Base-by-base conservation (phyloP, 1,139 yeast genomes). In the Pichia sp. region DNA sequence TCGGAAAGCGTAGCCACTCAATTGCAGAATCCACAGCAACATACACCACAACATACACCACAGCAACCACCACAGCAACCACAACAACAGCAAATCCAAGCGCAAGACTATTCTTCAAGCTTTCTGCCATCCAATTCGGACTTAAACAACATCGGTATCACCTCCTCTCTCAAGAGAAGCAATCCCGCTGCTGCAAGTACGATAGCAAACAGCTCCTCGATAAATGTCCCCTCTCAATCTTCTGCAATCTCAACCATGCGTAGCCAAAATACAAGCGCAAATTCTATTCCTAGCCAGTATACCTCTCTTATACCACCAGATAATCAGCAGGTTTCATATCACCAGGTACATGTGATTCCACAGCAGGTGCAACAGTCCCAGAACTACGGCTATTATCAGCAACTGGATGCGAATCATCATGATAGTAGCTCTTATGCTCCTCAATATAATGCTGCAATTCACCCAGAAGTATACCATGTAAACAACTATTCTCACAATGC, bases 41-140 rank as follows among this genome's bases (percentile, higher is more conserved):
- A 36, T 5, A 13, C 10, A 36, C 49, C 26, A 29, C 47, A 45
- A 13, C 58, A 55, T 23, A 8, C 23, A 19, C 16, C 13, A 2
- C 40, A 36, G 40, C 40, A 36, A 4, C 40, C 10, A 36, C 49
- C 26, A 45, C 47, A 45, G 16, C 58, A 55, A 6, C 59, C 43
- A 16, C 52, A 49, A 32, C 44, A 29, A 31, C 54, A 8, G 11
- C 32, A 45, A 19, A 45, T 19, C 10, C 38, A 49, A 13, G n/a
- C 49, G 50, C 36, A 56, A 53, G 15, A 54, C 44, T 13, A 30
- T 19, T 26, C 40, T 15, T 30, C 40, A 26, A 29, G 13, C 10
- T 45, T 10, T 45, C 26, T 16, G 23, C 49, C 7, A 32, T 6
- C 29, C 32, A 5, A 8, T 19, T 29, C 34, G 11, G 23, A 15